Base-by-base conservation (phyloP, 208 protist genomes). In the Crithidia expoeki region DNA sequence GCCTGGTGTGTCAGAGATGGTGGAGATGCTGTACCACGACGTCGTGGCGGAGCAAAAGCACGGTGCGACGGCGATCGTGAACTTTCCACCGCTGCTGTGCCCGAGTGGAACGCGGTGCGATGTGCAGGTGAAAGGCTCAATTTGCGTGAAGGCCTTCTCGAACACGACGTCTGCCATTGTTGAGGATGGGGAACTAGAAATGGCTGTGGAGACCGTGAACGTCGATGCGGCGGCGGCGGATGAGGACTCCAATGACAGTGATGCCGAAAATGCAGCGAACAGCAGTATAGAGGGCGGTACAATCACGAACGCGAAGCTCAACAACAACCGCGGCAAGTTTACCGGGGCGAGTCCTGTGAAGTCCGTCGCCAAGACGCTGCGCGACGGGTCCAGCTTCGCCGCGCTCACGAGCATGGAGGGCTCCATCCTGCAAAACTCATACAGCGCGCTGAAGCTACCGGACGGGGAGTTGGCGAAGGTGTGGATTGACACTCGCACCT, bases 1-100 rank as follows among this genome's bases (percentile, higher is more conserved):
- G 1, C 75, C 68, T 27, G 70, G 81, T 16, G 79, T 94, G 25
- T 49, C 67, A 32, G 44, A 71, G 28, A 94, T 97, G 93, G 55
- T 97, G 53, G 87, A 94, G 68, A 79, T 93, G 81, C 85, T 97
- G 27, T 97, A 97, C 78, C 63, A 55, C 7, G 93, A 97, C 51
- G 86, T 93, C 6, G 81, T 85, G 11, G 63, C 60, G 5, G 90
- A 94, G 33, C 49, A 71, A 1, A 65, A 69, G 38, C 71, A 82
- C 27, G 87, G 86, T 14, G 72, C 84, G 19, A 59, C 60, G 4
- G 72, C 80, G 19, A 79, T 97, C 27, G 92, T 79, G 17, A 34
- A 88, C 10, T 97, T 97, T 47, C 90, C 93, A 4, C 68, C 68
- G 4, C 55, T 77, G 1, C 76, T 97, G 67, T 97, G 93, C 69